Conservation (phyloP, 75 land plant genomes). For the Sequoia sempervirens region DNA sequence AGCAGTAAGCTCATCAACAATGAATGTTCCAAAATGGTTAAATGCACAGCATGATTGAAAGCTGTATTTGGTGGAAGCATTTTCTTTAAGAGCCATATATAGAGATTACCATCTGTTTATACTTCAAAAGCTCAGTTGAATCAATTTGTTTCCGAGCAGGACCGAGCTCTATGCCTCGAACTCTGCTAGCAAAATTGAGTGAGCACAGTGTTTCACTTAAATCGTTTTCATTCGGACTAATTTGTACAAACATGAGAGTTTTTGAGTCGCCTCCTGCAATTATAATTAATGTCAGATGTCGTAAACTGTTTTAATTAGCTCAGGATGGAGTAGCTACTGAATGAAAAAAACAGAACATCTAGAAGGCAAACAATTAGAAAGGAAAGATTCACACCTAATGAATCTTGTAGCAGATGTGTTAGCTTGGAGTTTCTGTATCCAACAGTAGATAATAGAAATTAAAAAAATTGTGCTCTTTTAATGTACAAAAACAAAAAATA, state of each 20-base stretch:
- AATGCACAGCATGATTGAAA: neutral
- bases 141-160: conserved; percentile 86
- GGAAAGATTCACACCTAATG: conserved; percentile 53
- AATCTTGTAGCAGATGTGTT: conserved; percentile 97
- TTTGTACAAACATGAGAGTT: conserved; percentile 97
- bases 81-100: neutral
- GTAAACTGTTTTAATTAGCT: neutral
- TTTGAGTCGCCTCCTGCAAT: conserved; percentile 93
- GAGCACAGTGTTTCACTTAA: conserved; percentile 87
- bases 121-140: conserved; percentile 54
- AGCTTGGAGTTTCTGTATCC: conserved; percentile 89
- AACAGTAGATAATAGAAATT: neutral
- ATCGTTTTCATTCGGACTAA: conserved; percentile 89
- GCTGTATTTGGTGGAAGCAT: neutral
- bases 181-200: conserved; percentile 96
- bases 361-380: neutral
- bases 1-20: neutral
- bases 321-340: neutral
- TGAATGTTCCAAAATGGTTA: neutral
- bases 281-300: neutral
- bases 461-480: neutral
- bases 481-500: neutral
- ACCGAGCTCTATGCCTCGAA: conserved; percentile 89
- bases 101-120: conserved; percentile 74
- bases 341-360: neutral